Base-by-base conservation (phyloP, 139 green algal species). In the Chlorella vulgaris region DNA sequence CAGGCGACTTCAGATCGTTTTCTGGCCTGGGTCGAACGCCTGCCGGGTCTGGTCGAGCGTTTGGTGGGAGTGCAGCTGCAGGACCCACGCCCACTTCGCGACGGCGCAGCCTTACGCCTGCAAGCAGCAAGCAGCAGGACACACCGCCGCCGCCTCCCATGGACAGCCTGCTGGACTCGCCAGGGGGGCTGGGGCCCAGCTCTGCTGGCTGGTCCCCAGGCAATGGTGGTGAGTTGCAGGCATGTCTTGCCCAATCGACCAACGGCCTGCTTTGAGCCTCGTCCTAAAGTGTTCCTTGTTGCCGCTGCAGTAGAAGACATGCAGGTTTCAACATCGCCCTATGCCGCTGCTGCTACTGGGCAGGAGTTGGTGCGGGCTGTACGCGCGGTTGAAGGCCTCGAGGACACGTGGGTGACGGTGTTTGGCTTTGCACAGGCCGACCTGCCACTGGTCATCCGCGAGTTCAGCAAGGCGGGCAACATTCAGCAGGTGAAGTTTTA, bases 381-480 rank as follows among this genome's bases (percentile, higher is more conserved):
- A 0, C 33, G 43, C 29, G 50, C 40, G 10, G 29, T 87, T 40
- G 69, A 87, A 60, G 31, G 70, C 18, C 42, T 83, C 42, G 65
- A 81, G 40, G 77, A 85, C 33, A 80, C 65, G 7, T 90, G 86
- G 82, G 88, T 92, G 15, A 92, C 87, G n/a, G 82, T 91, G 21
- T 92, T 85, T 84, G 88, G 88, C 22, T 90, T 92, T 51, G 40
- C 65, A 10, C 78, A 75, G 5, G 63, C 24, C 38, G 67, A 88
- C 38, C 24, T 80, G 35, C 53, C 75, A 5, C 19, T 82, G 13
- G 69, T 92, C 7, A 68, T 92, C 10, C 75, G 63, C 13, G 84
- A 91, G 50, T 91, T 92, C 65, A 50, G 65, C 36, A 90, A 88
- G 55, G 89, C 84, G 35, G 88, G 88, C 10, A 78, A 90, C 47